Percentiles rank a stretch among this genome's conserved stretches.
These are phyloP conservation scores for Vachellia collinsii DNA, from an alignment of 306 rosid genomes.

Conservation along the genomic window DNA sequence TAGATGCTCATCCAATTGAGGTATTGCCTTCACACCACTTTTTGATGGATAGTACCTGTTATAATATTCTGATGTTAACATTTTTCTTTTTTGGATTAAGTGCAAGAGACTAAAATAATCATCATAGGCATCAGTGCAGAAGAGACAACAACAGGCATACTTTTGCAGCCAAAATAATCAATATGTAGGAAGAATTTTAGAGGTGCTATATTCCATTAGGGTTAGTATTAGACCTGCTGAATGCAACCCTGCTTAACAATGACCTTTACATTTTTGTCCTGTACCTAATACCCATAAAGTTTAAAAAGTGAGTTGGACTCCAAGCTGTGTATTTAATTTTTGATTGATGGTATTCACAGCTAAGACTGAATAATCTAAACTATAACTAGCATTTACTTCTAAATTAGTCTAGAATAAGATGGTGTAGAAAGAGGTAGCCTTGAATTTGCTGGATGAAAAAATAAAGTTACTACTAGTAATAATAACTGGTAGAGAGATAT, in stretches of 20 bases:
- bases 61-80: constrained; percentile 9
- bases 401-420: constrained; percentile 19
- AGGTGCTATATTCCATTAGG: constrained; percentile 60
- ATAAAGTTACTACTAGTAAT: background rate
- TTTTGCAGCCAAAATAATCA: constrained; percentile 5
- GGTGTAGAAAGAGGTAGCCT: constrained; percentile 36
- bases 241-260: constrained; percentile 46
- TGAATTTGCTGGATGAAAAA: constrained; percentile 25
- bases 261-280: constrained; percentile 58
- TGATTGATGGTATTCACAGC: constrained; percentile 23
- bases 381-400: constrained; percentile 16
- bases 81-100: constrained; percentile 19
- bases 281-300: constrained; percentile 65
- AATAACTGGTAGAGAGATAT: constrained; percentile 4
- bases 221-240: constrained; percentile 42
- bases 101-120: constrained; percentile 19
- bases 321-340: constrained; percentile 44
- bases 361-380: constrained; percentile 25
- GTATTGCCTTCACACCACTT: constrained; percentile 29
- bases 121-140: constrained; percentile 1
- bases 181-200: constrained; percentile 27
- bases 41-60: constrained; percentile 5
- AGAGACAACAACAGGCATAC: constrained; percentile 10
- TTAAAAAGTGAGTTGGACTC: constrained; percentile 74
- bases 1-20: constrained; percentile 22